Base-by-base conservation (phyloP, 2,329 filamentous ascomycete genomes). In the Ophiostoma quercus region DNA sequence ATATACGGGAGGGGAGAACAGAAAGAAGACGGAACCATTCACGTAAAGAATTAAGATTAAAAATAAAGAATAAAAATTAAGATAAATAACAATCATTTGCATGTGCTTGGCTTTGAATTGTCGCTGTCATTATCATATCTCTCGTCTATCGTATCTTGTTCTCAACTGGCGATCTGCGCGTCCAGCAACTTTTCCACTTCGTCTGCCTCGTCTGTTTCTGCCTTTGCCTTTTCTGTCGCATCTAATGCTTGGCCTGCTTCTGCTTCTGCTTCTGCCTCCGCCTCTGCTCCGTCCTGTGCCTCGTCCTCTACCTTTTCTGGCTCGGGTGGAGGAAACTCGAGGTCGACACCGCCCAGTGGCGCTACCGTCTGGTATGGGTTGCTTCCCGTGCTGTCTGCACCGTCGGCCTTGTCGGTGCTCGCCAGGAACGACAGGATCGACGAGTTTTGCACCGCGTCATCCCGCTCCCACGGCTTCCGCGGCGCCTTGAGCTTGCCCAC, bases 391-490 rank as follows among this genome's bases (percentile, higher is more conserved):
- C 65, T 3, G 68, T 29, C 29, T 22, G 60, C 7, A 29, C 65
- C 5, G 68, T 37, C 29, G 9, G 51, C 16, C 37, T 54, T 8
- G 25, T 70, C n/a, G 8, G 39, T 34, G 66, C n/a, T 54, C 32
- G 19, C 62, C 43, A n/a, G 67, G 14, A 68, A 66, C 16, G 69
- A 66, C 12, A 68, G 12, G 2, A 11, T 57, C 25, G 65, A 67
- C 11, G 54, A 67, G 71, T 34, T 68, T 37, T 32, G 69, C 4
- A 65, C 5, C 11, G 70, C 43, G 41, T 54, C 9, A 51, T 41
- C 32, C 63, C 71, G 19, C 80, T 97, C 94, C 94, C 94, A 97
- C 0, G 94, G 94, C 79, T 88, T 88, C 68, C 77, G 81, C 0
- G 85, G 84, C 14, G 81, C 84, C 32, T 79, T 74, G 63, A 83